These are phyloP conservation scores for Aspergillus haitiensis DNA, from an alignment of 495 filamentous ascomycete species.

Conservation along the genomic window DNA sequence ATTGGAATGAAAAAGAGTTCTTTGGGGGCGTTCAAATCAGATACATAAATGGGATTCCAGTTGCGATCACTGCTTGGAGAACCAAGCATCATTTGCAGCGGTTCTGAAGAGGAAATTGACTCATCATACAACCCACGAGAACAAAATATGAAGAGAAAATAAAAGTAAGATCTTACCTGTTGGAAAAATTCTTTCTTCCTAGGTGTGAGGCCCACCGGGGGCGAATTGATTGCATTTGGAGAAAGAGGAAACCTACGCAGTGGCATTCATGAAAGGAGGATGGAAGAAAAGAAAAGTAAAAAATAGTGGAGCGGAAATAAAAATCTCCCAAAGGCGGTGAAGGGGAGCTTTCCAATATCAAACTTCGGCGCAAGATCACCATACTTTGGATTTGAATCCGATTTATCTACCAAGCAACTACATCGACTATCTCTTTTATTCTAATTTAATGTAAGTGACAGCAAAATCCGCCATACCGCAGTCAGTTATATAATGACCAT, in stretches of 20 bases:
- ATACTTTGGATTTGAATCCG: too few species aligned
- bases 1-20: background rate
- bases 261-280: conserved; percentile 17
- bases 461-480: too few species aligned
- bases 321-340: conserved; percentile 25
- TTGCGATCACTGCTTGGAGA: conserved; percentile 43
- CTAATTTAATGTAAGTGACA: too few species aligned
- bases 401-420: background rate
- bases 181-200: conserved; percentile 27
- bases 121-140: conserved; percentile 50
- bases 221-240: conserved; percentile 43
- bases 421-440: too few species aligned
- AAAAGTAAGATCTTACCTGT: conserved; percentile 37
- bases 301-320: background rate
- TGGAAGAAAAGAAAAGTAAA: conserved; percentile 3
- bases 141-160: conserved; percentile 16
- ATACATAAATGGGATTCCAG: conserved; percentile 27
- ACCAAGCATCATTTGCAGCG: conserved; percentile 87
- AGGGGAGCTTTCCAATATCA: conserved; percentile 8
- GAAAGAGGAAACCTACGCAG: conserved; percentile 16
- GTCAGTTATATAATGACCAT: too few species aligned
- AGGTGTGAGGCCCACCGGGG: conserved; percentile 33
- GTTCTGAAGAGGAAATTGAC: conserved; percentile 62
- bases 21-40: conserved; percentile 4
- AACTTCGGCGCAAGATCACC: conserved; percentile 14